phyloP scores from a whole-genome alignment of 352 stramenopile species.

The Pythium coloratum region DNA sequence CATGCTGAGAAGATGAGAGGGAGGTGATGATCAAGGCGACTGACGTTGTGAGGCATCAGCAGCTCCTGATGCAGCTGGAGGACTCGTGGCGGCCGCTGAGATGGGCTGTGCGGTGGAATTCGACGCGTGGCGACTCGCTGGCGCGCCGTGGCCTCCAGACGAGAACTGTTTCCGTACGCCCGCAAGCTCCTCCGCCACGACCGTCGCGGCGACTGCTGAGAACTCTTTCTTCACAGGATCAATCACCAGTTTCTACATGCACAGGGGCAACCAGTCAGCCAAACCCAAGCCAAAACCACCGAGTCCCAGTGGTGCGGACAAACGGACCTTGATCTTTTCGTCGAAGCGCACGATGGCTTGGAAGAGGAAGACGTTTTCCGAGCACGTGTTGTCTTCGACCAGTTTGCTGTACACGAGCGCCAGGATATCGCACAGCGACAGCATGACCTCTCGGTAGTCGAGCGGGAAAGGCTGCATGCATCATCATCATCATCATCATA shows the following conservation, averaged over 20 bases:
- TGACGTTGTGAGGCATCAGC: neutral
- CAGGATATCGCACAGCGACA: constrained; percentile 82
- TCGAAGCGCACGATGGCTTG: constrained; percentile 79
- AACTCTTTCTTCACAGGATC: constrained; percentile 85
- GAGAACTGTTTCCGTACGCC: constrained; percentile 53
- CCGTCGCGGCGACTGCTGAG: constrained; percentile 48
- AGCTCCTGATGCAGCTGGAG: neutral
- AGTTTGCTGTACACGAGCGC: constrained; percentile 84
- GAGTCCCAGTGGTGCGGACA: neutral
- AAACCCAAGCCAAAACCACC: neutral
- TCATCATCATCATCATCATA: constrained; percentile 9
- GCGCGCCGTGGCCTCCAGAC: constrained; percentile 18
- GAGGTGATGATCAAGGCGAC: neutral
- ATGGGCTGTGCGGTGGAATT: neutral
- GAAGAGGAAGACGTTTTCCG: constrained; percentile 73
- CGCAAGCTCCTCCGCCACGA: constrained; percentile 63
- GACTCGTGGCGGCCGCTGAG: neutral
- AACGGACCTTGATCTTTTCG: constrained; percentile 72
- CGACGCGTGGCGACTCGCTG: constrained; percentile 1
- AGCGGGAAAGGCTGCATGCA: constrained; percentile 62
- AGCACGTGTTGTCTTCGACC: constrained; percentile 72
- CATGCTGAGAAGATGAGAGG: neutral
- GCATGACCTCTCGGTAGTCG: constrained; percentile 78
- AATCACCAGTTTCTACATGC: constrained; percentile 79
- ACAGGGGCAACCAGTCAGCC: neutral